A percentile compares a stretch with the other conserved stretches of the same genome.
phyloP scores from a whole-genome alignment of 805 yeast genomes.

The Pichia sporocuriosa region DNA sequence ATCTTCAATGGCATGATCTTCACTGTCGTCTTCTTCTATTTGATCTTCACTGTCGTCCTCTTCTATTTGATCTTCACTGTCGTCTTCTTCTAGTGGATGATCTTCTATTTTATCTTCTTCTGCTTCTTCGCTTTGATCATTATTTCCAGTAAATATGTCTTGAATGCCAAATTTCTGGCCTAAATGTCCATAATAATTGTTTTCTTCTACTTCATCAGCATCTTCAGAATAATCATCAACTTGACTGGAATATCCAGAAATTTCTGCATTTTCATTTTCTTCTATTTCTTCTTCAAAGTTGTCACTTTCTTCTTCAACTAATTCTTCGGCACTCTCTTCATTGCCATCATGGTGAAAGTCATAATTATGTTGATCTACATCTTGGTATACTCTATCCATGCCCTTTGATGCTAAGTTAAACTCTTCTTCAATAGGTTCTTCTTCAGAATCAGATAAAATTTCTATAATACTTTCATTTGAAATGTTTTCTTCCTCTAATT shows the following conservation, averaged over 20 bases:
- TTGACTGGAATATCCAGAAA: too few species aligned
- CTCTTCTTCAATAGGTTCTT: background rate
- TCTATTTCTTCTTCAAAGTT: background rate
- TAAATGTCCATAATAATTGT: too few species aligned
- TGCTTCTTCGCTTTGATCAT: background rate
- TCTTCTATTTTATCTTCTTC: conserved; percentile 8
- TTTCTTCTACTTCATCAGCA: conserved; percentile 1
- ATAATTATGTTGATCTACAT: background rate
- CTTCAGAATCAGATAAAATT: conserved; percentile 1
- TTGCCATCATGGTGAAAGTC: background rate
- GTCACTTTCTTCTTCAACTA: background rate
- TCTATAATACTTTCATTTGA: background rate
- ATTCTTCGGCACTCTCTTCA: background rate
- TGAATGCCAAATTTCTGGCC: background rate
- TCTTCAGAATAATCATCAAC: too few species aligned
- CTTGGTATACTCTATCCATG: too few species aligned
- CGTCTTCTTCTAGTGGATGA: conserved; percentile 5
- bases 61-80: conserved; percentile 1
- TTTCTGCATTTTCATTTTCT: background rate
- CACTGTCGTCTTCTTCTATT: background rate
- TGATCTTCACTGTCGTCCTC: background rate
- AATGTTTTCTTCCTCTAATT: too few species aligned
- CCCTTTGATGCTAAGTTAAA: too few species aligned
- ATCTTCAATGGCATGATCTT: background rate
- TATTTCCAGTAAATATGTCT: background rate